Conservation (phyloP, 2,329 filamentous ascomycete genomes). For the Macrophomina tecta region DNA sequence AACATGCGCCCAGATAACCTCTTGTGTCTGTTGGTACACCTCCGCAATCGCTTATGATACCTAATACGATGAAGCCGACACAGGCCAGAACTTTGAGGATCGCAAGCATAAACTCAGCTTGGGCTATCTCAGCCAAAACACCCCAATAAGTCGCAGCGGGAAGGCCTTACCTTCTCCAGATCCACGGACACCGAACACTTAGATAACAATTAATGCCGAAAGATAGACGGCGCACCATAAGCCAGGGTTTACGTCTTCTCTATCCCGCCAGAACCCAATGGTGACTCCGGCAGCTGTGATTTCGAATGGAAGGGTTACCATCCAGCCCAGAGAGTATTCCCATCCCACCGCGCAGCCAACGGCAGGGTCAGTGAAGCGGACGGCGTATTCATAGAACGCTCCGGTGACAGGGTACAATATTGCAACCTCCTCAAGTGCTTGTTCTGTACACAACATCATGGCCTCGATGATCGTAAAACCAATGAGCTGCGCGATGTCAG, state of each 20-base stretch:
- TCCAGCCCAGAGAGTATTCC: constrained; percentile 44
- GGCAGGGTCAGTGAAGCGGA: constrained; percentile 55
- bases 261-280: constrained; percentile 42
- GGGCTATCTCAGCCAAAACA: constrained; percentile 42
- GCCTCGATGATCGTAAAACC: constrained; percentile 40
- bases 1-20: constrained; percentile 66
- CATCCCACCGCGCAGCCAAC: constrained; percentile 48
- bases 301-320: constrained; percentile 47
- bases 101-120: constrained; percentile 64
- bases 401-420: constrained; percentile 50
- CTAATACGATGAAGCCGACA: constrained; percentile 69
- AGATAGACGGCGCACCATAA: constrained; percentile 48
- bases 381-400: constrained; percentile 48
- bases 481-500: constrained; percentile 32
- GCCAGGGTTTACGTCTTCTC: constrained; percentile 30
- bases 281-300: constrained; percentile 47
- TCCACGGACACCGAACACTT: constrained; percentile 47
- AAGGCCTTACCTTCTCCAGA: constrained; percentile 42
- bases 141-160: constrained; percentile 52
- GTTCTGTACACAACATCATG: constrained; percentile 50
- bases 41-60: constrained; percentile 64
- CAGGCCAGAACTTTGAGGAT: constrained; percentile 65
- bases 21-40: constrained; percentile 62
- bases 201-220: constrained; percentile 45
- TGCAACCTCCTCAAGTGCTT: constrained; percentile 50